phyloP scores from a whole-genome alignment of 1,284 basidiomycete species.

The Taiwanofungus camphoratus region DNA sequence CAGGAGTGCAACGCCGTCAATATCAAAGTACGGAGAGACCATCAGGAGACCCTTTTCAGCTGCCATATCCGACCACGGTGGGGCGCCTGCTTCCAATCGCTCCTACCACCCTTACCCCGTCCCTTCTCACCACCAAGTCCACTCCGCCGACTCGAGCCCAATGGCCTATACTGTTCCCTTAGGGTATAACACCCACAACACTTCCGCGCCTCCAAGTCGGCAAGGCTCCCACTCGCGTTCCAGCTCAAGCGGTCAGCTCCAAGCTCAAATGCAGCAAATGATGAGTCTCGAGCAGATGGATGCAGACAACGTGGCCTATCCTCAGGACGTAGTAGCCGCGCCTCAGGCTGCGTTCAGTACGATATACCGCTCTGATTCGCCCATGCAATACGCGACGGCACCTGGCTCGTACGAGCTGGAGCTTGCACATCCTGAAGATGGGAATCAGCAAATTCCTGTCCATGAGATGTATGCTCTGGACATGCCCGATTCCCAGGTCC shows the following conservation, averaged over 20 bases:
- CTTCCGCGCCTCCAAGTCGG: conserved; percentile 5
- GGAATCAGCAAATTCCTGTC: conserved; percentile 7
- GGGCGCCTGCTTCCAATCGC: conserved; percentile 26
- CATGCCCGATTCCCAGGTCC: conserved; percentile 7
- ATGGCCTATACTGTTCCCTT: conserved; percentile 44
- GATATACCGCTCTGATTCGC: conserved; percentile 24
- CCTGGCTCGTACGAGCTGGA: conserved; percentile 20
- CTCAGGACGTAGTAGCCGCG: conserved; percentile 7
- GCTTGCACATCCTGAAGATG: conserved; percentile 8
- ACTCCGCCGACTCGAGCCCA: conserved; percentile 54
- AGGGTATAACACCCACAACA: conserved; percentile 21
- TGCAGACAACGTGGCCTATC: conserved; percentile 8
- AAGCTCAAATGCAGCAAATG: conserved; percentile 30
- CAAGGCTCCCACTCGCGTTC: conserved; percentile 20
- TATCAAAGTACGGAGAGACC: conserved; percentile 42
- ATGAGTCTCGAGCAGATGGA: conserved; percentile 22
- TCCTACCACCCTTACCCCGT: conserved; percentile 52
- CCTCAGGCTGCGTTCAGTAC: conserved; percentile 12
- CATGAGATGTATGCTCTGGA: conserved; percentile 9
- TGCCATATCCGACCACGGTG: conserved; percentile 32
- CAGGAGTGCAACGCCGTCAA: conserved; percentile 68
- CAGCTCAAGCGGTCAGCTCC: conserved; percentile 25
- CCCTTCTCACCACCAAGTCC: conserved; percentile 15
- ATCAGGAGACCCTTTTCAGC: conserved; percentile 47
- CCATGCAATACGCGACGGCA: conserved; percentile 21